Percentiles rank a stretch among this genome's conserved stretches.
phyloP scores from a whole-genome alignment of 768 basidiomycete genomes.

The Kockovaella imperatae region DNA sequence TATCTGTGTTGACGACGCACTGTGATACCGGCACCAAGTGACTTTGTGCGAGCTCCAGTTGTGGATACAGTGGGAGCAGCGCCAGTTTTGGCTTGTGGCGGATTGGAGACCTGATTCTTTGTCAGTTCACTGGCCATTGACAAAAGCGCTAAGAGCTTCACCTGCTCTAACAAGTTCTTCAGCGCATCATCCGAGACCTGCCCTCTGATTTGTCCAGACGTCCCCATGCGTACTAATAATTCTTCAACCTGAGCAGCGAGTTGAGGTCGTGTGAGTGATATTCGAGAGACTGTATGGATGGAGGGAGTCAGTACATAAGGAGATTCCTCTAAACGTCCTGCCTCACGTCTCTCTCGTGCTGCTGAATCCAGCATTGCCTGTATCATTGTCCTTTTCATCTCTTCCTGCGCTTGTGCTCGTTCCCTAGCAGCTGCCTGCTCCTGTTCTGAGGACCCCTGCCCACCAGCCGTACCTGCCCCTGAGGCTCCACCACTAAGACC shows the following conservation, averaged over 20 bases:
- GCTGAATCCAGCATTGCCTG: slow-evolving; percentile 39
- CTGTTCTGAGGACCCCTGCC: slow-evolving; percentile 15
- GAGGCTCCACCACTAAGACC: slow-evolving; percentile 1
- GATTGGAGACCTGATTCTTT: slow-evolving; percentile 26
- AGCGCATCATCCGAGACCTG: slow-evolving; percentile 42
- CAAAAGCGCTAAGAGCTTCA: slow-evolving; percentile 5
- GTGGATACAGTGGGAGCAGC: slow-evolving; percentile 11
- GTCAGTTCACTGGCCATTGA: not conserved
- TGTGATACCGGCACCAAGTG: slow-evolving; percentile 35
- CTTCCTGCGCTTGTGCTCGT: slow-evolving; percentile 28
- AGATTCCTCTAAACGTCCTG: not conserved
- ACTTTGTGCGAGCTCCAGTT: slow-evolving; percentile 21
- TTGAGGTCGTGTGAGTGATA: slow-evolving; percentile 39
- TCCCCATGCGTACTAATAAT: slow-evolving; percentile 38
- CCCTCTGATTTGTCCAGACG: slow-evolving; percentile 38
- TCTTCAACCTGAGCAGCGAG: slow-evolving; percentile 39
- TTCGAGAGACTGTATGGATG: slow-evolving; percentile 33
- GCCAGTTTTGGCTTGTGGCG: slow-evolving; percentile 14
- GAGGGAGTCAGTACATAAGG: not conserved
- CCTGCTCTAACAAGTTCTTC: slow-evolving; percentile 41
- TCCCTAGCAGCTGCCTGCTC: slow-evolving; percentile 28
- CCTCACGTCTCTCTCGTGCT: slow-evolving; percentile 42
- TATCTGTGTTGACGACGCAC: slow-evolving; percentile 12
- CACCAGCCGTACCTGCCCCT: slow-evolving; percentile 4
- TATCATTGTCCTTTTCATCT: slow-evolving; percentile 44